These are phyloP conservation scores for Fimicolochytrium jonesii DNA, from an alignment of 192 early-diverging fungal genomes.

Conservation along the genomic window DNA sequence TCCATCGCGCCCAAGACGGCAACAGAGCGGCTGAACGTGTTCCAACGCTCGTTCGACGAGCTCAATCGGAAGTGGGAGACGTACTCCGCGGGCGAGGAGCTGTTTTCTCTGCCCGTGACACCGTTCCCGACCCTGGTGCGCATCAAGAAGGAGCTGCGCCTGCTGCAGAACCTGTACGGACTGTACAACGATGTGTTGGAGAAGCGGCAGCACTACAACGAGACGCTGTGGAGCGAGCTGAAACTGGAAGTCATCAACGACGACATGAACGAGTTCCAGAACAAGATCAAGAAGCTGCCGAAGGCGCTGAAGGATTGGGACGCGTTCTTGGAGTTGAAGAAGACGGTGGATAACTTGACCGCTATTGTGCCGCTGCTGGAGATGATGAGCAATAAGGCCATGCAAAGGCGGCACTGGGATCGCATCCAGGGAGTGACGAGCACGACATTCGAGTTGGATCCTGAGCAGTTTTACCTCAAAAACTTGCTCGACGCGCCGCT, in stretches of 20 bases:
- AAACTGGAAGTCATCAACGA: constrained; percentile 54
- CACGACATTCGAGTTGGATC: constrained; percentile 54
- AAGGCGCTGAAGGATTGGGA: constrained; percentile 67
- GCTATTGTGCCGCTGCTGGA: constrained; percentile 55
- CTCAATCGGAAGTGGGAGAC: constrained; percentile 66
- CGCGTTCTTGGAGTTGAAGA: constrained; percentile 58
- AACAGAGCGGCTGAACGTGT: constrained; percentile 59
- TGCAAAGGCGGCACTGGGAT: constrained; percentile 61
- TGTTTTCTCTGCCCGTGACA: constrained; percentile 61
- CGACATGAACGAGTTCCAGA: constrained; percentile 61
- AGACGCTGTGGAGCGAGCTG: constrained; percentile 58
- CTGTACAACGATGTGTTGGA: constrained; percentile 65
- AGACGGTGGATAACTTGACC: constrained; percentile 57
- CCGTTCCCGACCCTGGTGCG: constrained; percentile 56
- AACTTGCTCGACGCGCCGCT: constrained; percentile 61
- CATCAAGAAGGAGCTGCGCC: constrained; percentile 61
- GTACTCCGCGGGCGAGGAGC: constrained; percentile 60
- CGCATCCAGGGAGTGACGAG: constrained; percentile 50
- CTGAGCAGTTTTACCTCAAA: constrained; percentile 57
- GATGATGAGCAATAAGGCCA: constrained; percentile 61
- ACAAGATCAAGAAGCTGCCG: constrained; percentile 65
- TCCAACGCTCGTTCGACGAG: constrained; percentile 63
- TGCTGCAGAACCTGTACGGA: constrained; percentile 61
- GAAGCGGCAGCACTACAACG: constrained; percentile 51
- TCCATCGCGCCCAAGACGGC: constrained; percentile 65